A percentile compares a stretch with the other conserved stretches of the same genome.
These are phyloP conservation scores for Babesia microti DNA, from an alignment of 169 alveolate genomes.

Conservation along the genomic window DNA sequence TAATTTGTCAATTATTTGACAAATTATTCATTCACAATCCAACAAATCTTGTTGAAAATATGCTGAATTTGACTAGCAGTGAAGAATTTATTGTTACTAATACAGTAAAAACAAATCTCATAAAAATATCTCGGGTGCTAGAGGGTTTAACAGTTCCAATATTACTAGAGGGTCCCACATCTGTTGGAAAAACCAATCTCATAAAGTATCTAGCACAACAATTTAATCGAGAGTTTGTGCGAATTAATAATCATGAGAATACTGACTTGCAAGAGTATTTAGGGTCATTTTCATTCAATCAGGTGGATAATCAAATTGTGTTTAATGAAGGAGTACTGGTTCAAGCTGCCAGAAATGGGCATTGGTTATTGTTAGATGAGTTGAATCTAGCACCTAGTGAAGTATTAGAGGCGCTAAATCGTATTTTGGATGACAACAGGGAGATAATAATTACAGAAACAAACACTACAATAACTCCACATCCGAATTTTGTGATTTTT, in stretches of 20 bases:
- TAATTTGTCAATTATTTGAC: constrained; percentile 14
- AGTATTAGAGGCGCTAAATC: constrained; percentile 93
- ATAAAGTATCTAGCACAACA: constrained; percentile 86
- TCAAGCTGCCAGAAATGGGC: constrained; percentile 93
- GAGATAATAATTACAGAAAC: constrained; percentile 95
- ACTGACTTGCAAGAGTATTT: constrained; percentile 96
- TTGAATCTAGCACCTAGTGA: constrained; percentile 97
- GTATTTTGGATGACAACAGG: constrained; percentile 96
- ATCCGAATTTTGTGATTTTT: constrained; percentile 92
- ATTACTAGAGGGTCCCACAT: constrained; percentile 98
- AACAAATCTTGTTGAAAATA: constrained; percentile 11
- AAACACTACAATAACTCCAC: constrained; percentile 87
- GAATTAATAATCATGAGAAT: constrained; percentile 98
- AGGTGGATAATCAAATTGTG: constrained; percentile 70
- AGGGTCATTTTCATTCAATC: constrained; percentile 91
- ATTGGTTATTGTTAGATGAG: constrained; percentile 98
- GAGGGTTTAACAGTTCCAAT: constrained; percentile 91
- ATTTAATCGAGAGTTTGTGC: constrained; percentile 87
- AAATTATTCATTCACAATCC: constrained; percentile 1
- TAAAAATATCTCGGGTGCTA: constrained; percentile 77
- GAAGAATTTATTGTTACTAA: constrained; percentile 79
- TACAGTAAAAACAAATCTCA: constrained; percentile 72
- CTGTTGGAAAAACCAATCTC: constrained; percentile 97
- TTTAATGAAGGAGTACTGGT: constrained; percentile 96
- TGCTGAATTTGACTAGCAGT: constrained; percentile 27